These are phyloP conservation scores for Trichoderma guizhouense DNA, from an alignment of 2,329 filamentous ascomycete genomes.

Conservation along the genomic window DNA sequence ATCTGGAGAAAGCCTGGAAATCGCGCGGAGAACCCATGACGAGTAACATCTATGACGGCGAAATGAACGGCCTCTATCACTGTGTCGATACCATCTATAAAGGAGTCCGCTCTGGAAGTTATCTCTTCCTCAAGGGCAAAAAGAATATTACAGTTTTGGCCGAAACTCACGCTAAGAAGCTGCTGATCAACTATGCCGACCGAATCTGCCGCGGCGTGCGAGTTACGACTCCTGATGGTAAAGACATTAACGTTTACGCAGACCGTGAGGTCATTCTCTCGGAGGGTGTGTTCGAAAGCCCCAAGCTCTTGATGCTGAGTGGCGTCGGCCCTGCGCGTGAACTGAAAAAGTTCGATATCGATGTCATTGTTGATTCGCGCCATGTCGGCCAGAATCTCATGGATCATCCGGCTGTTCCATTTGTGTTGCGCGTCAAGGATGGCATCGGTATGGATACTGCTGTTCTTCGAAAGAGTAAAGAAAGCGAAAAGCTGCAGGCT, in stretches of 20 bases:
- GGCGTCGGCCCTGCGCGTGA: slow-evolving; percentile 57
- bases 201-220: slow-evolving; percentile 44
- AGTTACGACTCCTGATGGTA: slow-evolving; percentile 37
- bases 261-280: slow-evolving; percentile 48
- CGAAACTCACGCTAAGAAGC: slow-evolving; percentile 47
- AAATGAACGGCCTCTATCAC: slow-evolving; percentile 51
- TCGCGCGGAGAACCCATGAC: slow-evolving; percentile 48
- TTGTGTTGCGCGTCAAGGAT: slow-evolving; percentile 46
- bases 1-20: slow-evolving; percentile 50
- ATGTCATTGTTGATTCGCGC: slow-evolving; percentile 51
- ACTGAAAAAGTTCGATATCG: slow-evolving; percentile 52
- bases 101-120: slow-evolving; percentile 50
- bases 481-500: slow-evolving; percentile 33
- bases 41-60: slow-evolving; percentile 54
- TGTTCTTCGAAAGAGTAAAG: slow-evolving; percentile 36
- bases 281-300: slow-evolving; percentile 58
- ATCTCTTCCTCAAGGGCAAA: slow-evolving; percentile 49
- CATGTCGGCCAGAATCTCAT: slow-evolving; percentile 64
- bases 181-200: slow-evolving; percentile 47
- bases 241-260: slow-evolving; percentile 45
- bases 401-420: slow-evolving; percentile 56
- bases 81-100: slow-evolving; percentile 56
- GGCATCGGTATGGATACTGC: slow-evolving; percentile 39
- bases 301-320: slow-evolving; percentile 61
- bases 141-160: slow-evolving; percentile 52